Percentiles rank a stretch among this genome's conserved stretches.
These are phyloP conservation scores for Fusarium marasasianum DNA, from an alignment of 2,329 filamentous ascomycete species.

Conservation along the genomic window DNA sequence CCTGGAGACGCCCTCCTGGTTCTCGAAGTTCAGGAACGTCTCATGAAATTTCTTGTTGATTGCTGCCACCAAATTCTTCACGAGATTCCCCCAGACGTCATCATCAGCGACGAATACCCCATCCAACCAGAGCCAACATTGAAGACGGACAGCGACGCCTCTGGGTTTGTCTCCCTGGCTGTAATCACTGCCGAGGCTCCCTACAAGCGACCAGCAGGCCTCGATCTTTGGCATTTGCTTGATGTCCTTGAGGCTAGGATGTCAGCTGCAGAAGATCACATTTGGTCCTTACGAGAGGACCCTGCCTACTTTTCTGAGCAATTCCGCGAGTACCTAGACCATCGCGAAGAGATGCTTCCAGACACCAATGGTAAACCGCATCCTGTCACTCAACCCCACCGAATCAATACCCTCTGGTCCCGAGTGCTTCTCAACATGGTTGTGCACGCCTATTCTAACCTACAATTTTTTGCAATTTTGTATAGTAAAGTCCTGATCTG, in stretches of 20 bases:
- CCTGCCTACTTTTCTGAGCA: slow-evolving; percentile 63
- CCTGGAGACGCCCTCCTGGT: slow-evolving; percentile 60
- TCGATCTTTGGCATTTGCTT: slow-evolving; percentile 51
- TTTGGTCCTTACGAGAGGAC: slow-evolving; percentile 67
- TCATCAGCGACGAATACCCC: slow-evolving; percentile 43
- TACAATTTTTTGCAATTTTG: background rate
- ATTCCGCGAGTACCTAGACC: slow-evolving; percentile 56
- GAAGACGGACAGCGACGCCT: slow-evolving; percentile 42
- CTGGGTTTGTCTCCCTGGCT: slow-evolving; percentile 51
- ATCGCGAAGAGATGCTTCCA: slow-evolving; percentile 39
- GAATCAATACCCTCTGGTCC: background rate
- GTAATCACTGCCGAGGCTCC: slow-evolving; percentile 59
- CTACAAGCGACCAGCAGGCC: slow-evolving; percentile 58
- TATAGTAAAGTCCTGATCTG: background rate
- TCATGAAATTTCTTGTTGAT: slow-evolving; percentile 59
- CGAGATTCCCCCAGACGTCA: slow-evolving; percentile 52
- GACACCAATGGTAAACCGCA: background rate
- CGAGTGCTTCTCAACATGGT: background rate
- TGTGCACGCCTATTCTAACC: background rate
- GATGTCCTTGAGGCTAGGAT: slow-evolving; percentile 49
- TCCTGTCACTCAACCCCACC: background rate
- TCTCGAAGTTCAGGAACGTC: slow-evolving; percentile 60
- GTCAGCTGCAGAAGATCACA: slow-evolving; percentile 60
- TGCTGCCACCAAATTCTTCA: slow-evolving; percentile 60
- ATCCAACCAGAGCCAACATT: slow-evolving; percentile 51